Percentiles rank a stretch among this genome's conserved stretches.
Evolutionary conservation across 441 rosid genomes (phyloP).

Genomic region (Macaranga tanarius): DNA sequence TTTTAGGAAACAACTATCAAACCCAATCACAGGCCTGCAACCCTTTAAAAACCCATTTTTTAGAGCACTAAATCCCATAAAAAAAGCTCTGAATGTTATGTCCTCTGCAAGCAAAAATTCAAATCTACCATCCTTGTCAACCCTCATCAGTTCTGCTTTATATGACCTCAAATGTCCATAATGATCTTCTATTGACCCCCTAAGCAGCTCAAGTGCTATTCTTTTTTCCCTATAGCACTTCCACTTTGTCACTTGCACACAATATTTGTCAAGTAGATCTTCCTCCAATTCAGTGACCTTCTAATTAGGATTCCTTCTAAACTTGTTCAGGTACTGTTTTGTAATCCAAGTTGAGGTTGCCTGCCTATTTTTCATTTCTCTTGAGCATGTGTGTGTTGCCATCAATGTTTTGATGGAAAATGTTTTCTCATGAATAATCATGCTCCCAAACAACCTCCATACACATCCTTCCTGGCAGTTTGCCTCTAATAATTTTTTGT

Average conservation of each 20-base stretch:
- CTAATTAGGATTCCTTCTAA: too few species aligned
- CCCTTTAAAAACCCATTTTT: background rate
- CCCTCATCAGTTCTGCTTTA: background rate
- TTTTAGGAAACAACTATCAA: too few species aligned
- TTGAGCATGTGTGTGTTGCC: too few species aligned
- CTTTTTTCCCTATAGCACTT: background rate
- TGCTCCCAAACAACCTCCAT: too few species aligned
- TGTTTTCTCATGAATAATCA: too few species aligned
- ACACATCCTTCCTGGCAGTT: too few species aligned
- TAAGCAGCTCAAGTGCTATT: background rate
- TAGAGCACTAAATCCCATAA: background rate
- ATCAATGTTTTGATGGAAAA: too few species aligned
- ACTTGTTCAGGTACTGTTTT: too few species aligned
- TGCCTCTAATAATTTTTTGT: too few species aligned
- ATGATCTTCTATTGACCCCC: background rate
- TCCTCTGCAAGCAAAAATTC: background rate
- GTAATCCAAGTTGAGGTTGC: too few species aligned
- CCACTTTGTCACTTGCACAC: background rate
- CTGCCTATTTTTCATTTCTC: too few species aligned
- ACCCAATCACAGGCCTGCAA: background rate
- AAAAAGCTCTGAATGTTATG: background rate
- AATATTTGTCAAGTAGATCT: background rate
- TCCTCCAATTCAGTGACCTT: too few species aligned
- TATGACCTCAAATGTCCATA: background rate
- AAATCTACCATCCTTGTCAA: background rate